Percentiles rank a stretch among this genome's conserved stretches.
These are phyloP conservation scores for Filobasidium uniguttulatum DNA, from an alignment of 1,284 basidiomycete species.

Conservation along the genomic window DNA sequence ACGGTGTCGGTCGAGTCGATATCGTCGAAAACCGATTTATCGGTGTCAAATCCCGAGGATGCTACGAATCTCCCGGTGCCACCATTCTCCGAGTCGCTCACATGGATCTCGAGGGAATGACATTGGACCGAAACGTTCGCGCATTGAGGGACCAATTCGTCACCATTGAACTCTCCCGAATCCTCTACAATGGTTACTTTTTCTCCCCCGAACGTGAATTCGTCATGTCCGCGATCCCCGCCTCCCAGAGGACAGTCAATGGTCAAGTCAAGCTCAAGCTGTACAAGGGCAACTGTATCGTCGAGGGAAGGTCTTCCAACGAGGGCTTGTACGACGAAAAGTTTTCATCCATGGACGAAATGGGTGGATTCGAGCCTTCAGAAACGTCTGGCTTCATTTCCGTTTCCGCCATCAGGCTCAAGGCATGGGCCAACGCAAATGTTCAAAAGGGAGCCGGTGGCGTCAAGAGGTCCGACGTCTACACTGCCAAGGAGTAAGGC, in stretches of 20 bases:
- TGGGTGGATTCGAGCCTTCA: conserved; percentile 90
- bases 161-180: conserved; percentile 74
- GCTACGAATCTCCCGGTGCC: conserved; percentile 94
- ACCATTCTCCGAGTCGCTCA: conserved; percentile 92
- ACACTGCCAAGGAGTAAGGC: conserved; percentile 43
- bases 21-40: conserved; percentile 99
- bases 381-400: conserved; percentile 87
- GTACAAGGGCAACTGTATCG: conserved; percentile 91
- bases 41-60: conserved; percentile 95
- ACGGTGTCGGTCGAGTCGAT: conserved; percentile 92
- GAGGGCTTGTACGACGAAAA: conserved; percentile 93
- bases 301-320: conserved; percentile 81
- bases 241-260: conserved; percentile 92
- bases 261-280: conserved; percentile 78
- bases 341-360: conserved; percentile 98
- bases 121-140: conserved; percentile 92
- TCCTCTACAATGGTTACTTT: conserved; percentile 84
- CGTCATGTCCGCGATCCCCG: conserved; percentile 71
- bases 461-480: conserved; percentile 60
- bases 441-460: conserved; percentile 66
- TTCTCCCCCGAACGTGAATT: conserved; percentile 98
- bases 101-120: conserved; percentile 92
- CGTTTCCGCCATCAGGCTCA: conserved; percentile 88
- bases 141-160: conserved; percentile 89
- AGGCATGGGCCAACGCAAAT: conserved; percentile 54